A percentile compares a stretch with the other conserved stretches of the same genome.
Evolutionary conservation across 495 filamentous ascomycete genomes (phyloP).

Genomic region (Neurospora sp.): DNA sequence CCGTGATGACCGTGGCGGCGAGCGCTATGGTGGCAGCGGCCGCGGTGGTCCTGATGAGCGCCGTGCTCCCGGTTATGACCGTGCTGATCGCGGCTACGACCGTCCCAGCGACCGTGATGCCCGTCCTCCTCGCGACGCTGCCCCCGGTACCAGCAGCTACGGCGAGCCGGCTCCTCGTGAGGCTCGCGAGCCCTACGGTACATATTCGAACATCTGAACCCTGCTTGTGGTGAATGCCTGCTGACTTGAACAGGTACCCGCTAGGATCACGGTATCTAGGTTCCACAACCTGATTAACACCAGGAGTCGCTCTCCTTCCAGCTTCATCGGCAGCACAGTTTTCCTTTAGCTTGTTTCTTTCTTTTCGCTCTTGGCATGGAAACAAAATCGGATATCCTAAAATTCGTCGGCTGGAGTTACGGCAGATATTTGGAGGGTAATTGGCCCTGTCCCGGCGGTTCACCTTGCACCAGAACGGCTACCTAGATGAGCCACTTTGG

Average conservation of each 20-base stretch:
- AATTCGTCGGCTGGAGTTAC: slow-evolving; percentile 31
- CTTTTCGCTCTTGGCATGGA: slow-evolving; percentile 22
- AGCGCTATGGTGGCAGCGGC: slow-evolving; percentile 30
- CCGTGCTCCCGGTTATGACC: slow-evolving; percentile 43
- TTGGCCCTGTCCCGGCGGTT: slow-evolving; percentile 23
- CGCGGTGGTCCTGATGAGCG: slow-evolving; percentile 40
- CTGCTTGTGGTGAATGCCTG: background rate
- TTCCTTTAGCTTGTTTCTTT: slow-evolving; percentile 14
- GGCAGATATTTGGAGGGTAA: slow-evolving; percentile 25
- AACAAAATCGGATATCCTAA: slow-evolving; percentile 30
- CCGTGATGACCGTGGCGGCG: slow-evolving; percentile 35
- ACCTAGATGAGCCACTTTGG: slow-evolving; percentile 22
- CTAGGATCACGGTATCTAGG: slow-evolving; percentile 6
- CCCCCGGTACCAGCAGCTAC: slow-evolving; percentile 38
- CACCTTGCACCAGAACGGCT: slow-evolving; percentile 13
- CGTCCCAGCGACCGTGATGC: slow-evolving; percentile 37
- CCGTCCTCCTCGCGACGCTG: slow-evolving; percentile 38
- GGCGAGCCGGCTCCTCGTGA: slow-evolving; percentile 54
- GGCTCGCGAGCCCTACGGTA: slow-evolving; percentile 40
- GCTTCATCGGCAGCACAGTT: slow-evolving; percentile 16
- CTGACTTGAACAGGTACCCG: slow-evolving; percentile 17
- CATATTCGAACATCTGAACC: background rate
- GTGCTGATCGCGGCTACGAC: slow-evolving; percentile 42
- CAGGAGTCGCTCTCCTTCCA: background rate
- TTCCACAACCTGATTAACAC: background rate